Percentiles rank a stretch among this genome's conserved stretches.
Conservation (phyloP, 2,329 filamentous ascomycete species). For the Mycosphaerella arachidis region DNA sequence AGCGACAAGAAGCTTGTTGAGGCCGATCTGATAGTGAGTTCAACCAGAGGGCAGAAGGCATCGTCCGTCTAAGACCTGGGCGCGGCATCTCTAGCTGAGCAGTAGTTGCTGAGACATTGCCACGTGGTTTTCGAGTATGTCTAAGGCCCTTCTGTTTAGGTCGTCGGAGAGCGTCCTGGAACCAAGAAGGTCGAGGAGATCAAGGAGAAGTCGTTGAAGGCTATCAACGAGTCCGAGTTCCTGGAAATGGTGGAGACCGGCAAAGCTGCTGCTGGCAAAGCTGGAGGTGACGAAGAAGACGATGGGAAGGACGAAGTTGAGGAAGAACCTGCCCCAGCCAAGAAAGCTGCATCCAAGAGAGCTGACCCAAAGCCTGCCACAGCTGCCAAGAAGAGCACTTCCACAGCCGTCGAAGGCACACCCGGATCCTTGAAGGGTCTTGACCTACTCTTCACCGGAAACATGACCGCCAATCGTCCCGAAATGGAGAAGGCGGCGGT, state of each 20-base stretch:
- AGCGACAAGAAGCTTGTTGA: conserved; percentile 11
- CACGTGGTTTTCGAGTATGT: not conserved
- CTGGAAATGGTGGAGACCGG: conserved; percentile 12
- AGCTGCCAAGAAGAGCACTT: conserved; percentile 1
- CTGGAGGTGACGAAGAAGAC: not conserved
- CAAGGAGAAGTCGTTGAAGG: conserved; percentile 10
- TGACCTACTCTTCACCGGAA: conserved; percentile 10
- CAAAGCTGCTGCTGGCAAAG: not conserved
- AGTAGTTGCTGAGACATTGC: no score
- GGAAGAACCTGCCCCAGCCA: not conserved
- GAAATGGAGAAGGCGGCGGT: conserved; percentile 13
- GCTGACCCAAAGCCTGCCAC: not conserved
- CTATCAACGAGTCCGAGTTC: conserved; percentile 16
- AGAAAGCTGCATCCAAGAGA: not conserved
- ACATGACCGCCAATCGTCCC: conserved; percentile 8
- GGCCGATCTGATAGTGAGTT: conserved; percentile 9
- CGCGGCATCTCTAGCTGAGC: no score
- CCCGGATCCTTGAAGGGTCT: conserved; percentile 4
- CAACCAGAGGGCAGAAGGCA: not conserved
- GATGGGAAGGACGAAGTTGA: not conserved
- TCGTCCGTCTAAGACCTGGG: no score
- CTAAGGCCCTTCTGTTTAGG: not conserved
- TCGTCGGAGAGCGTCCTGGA: not conserved
- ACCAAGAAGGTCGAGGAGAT: conserved; percentile 22
- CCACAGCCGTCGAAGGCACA: conserved; percentile 4